These are phyloP conservation scores for Dryas octopetala DNA, from an alignment of 306 rosid species.

Conservation along the genomic window DNA sequence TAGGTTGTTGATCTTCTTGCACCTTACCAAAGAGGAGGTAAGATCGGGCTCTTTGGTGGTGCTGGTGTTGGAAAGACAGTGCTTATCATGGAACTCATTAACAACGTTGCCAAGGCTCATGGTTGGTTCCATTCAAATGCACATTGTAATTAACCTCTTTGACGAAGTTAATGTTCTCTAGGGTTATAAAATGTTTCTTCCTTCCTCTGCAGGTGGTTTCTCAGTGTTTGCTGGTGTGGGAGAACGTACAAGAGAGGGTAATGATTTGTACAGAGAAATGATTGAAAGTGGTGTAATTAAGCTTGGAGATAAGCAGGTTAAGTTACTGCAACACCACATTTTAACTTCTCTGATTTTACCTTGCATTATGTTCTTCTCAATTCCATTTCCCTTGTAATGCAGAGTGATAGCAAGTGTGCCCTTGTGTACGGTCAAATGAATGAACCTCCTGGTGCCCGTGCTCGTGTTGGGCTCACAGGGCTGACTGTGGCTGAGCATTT, in stretches of 20 bases:
- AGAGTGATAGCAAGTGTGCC: conserved; percentile 94
- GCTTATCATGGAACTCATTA: conserved; percentile 92
- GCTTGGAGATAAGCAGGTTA: conserved; percentile 94
- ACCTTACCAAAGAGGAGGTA: conserved; percentile 88
- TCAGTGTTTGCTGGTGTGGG: conserved; percentile 99
- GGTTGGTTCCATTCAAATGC: conserved; percentile 41
- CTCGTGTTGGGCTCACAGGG: conserved; percentile 98
- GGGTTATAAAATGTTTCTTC: background rate
- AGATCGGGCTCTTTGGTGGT: conserved; percentile 87
- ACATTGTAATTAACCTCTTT: background rate
- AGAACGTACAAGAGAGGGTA: conserved; percentile 94
- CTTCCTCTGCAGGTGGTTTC: conserved; percentile 76
- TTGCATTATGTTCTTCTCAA: conserved; percentile 4
- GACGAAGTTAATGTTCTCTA: background rate
- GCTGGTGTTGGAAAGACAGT: conserved; percentile 93
- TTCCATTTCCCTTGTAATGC: conserved; percentile 3
- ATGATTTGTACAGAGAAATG: conserved; percentile 97
- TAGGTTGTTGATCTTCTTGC: conserved; percentile 89
- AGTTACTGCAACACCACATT: background rate
- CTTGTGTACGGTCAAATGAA: conserved; percentile 98
- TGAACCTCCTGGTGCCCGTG: conserved; percentile 99
- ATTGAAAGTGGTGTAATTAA: conserved; percentile 96
- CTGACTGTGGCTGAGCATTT: conserved; percentile 93
- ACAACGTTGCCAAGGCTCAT: conserved; percentile 95
- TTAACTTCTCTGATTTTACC: background rate